Conservation (phyloP, 208 protist species). For the Leishmania aethiopica region DNA sequence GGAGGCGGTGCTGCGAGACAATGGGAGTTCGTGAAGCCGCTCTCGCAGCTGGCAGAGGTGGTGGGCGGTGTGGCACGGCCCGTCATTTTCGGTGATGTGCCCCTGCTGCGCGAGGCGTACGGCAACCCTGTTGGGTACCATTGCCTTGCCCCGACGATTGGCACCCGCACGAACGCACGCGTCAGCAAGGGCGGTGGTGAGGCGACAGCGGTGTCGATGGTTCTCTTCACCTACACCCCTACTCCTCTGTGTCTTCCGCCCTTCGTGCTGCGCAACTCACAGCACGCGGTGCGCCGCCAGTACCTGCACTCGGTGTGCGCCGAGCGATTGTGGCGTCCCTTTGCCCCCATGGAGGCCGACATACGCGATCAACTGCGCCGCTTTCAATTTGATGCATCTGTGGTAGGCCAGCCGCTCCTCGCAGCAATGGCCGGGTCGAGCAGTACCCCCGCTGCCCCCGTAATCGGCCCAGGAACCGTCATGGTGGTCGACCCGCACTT, state of each 20-base stretch:
- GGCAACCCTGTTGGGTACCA: conserved; percentile 81
- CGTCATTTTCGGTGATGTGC: conserved; percentile 78
- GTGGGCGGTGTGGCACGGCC: conserved; percentile 73
- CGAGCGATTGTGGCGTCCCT: conserved; percentile 45
- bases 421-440: neutral
- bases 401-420: conserved; percentile 42
- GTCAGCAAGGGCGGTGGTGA: conserved; percentile 14
- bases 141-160: conserved; percentile 81
- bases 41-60: conserved; percentile 48
- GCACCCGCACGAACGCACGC: conserved; percentile 66
- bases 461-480: conserved; percentile 62
- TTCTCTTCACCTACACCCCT: conserved; percentile 77
- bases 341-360: conserved; percentile 73
- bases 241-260: conserved; percentile 46
- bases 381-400: conserved; percentile 66
- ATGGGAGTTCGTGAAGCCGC: conserved; percentile 30
- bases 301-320: conserved; percentile 56
- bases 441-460: neutral
- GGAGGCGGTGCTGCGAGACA: conserved; percentile 39
- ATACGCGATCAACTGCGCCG: conserved; percentile 70
- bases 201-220: conserved; percentile 58
- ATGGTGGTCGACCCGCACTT: conserved; percentile 82
- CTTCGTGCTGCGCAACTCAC: conserved; percentile 71
- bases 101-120: conserved; percentile 75
- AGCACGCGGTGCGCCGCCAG: conserved; percentile 69